These are phyloP conservation scores for Diospyros lotus DNA, from an alignment of 148 eudicot species.

Conservation along the genomic window DNA sequence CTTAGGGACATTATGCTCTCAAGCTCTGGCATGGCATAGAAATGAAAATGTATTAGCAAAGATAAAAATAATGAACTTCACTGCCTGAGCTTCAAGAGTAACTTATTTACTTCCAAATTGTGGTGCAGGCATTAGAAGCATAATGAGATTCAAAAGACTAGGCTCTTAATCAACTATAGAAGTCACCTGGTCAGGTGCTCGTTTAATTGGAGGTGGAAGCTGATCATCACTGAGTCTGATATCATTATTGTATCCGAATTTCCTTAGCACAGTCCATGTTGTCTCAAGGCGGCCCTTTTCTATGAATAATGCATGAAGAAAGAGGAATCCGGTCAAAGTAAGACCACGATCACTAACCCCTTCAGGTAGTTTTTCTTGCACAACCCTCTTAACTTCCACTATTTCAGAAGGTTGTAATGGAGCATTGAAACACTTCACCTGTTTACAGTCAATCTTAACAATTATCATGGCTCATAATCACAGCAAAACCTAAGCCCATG, in stretches of 20 bases:
- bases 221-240: constrained; percentile 68
- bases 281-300: constrained; percentile 93
- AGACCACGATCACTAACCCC: constrained; percentile 88
- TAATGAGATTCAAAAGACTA: not conserved
- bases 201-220: constrained; percentile 72
- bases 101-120: not conserved
- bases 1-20: not conserved
- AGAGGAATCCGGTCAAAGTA: constrained; percentile 86
- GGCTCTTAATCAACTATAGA: not conserved
- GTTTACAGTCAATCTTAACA: constrained; percentile 19
- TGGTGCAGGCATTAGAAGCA: not conserved
- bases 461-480: not conserved
- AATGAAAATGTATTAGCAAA: not conserved
- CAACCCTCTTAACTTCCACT: constrained; percentile 88
- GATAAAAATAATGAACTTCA: not conserved
- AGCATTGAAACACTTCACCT: constrained; percentile 96
- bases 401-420: constrained; percentile 94
- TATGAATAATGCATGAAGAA: constrained; percentile 86
- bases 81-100: not conserved
- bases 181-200: constrained; percentile 83
- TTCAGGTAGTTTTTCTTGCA: constrained; percentile 81
- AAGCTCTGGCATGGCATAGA: not conserved
- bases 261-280: constrained; percentile 92
- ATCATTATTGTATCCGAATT: constrained; percentile 90
- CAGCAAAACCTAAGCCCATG: not conserved